Base-by-base conservation (phyloP, 805 yeast genomes). In the Saturnispora bothae region DNA sequence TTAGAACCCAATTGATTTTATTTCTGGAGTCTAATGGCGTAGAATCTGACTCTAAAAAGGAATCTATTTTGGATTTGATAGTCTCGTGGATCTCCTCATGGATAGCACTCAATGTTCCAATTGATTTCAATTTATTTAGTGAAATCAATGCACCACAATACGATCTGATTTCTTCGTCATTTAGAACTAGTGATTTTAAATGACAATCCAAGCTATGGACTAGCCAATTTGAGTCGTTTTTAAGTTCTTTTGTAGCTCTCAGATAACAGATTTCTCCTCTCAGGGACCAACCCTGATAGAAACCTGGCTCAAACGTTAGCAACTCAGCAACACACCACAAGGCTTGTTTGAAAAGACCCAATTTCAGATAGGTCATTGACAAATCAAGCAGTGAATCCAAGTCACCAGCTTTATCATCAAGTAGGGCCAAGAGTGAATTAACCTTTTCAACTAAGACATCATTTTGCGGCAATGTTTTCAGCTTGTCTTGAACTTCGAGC, bases 361-460 rank as follows among this genome's bases (percentile, higher is more conserved):
- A 43, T 12, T 61, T 54, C 18, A 57, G 57, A 53, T 89, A 89
- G n/a, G 70, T 63, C 27, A 74, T 73, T 3, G 76, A 80, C 39
- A 86, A 63, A 56, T 83, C 94, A 34, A 76, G 66, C 95, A 94
- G 85, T 2, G 81, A 63, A 45, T 80, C 76, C 2, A 72, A 63
- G 56, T 92, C 97, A 16, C 78, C 55, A 1, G 96, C 95, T 48
- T 71, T 75, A 36, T 68, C 59, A 39, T 76, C 78, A 37, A 83
- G 57, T 46, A 68, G 72, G 26, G 64, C 68, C 9, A 25, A 37
- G 14, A 37, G 30, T 10, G 12, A 19, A 15, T 31, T 31, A 64
- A 61, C 47, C 23, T 37, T 37, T 25, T 25, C 26, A 28, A 18
- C 20, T 5, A 37, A 15, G 4, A 31, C 28, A 13, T 18, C n/a